phyloP scores from a whole-genome alignment of 1,284 basidiomycete species.

The Pseudozyma sp. region DNA sequence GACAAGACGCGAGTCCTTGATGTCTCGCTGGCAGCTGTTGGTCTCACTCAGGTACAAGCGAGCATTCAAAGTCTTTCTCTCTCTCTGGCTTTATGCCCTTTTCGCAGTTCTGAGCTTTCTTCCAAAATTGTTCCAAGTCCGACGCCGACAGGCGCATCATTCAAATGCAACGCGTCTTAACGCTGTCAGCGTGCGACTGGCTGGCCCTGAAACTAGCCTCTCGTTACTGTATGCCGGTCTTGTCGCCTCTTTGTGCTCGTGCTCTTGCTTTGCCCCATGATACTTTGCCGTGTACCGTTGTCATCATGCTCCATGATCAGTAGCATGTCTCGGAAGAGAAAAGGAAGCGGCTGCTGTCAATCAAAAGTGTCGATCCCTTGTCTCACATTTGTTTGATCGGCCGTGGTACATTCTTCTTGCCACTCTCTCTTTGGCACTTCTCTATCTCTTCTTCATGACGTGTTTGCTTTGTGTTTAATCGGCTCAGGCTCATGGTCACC shows the following conservation, averaged over 20 bases:
- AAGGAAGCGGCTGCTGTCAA: neutral
- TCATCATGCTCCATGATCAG: too few species aligned
- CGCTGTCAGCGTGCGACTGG: neutral
- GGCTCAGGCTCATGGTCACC: too few species aligned
- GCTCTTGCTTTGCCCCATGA: too few species aligned
- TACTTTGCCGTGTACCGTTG: too few species aligned
- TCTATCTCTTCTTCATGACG: neutral
- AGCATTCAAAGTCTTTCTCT: neutral
- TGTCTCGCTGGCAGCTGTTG: slow-evolving; percentile 12
- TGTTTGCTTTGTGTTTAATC: neutral
- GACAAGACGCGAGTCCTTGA: neutral
- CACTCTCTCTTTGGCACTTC: neutral
- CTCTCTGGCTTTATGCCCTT: neutral
- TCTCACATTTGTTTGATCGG: neutral
- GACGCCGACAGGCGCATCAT: slow-evolving; percentile 17
- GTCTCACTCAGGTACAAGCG: neutral
- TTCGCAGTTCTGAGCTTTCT: too few species aligned
- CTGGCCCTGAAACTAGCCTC: too few species aligned
- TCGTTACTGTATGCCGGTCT: too few species aligned
- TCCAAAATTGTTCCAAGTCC: slow-evolving; percentile 16
- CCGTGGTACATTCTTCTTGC: neutral
- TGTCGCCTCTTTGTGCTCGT: too few species aligned
- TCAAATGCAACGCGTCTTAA: neutral
- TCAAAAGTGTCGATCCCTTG: neutral
- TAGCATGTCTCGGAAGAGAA: neutral